Evolutionary conservation across 805 yeast genomes (phyloP).

Genomic region (Candida berthetii): DNA sequence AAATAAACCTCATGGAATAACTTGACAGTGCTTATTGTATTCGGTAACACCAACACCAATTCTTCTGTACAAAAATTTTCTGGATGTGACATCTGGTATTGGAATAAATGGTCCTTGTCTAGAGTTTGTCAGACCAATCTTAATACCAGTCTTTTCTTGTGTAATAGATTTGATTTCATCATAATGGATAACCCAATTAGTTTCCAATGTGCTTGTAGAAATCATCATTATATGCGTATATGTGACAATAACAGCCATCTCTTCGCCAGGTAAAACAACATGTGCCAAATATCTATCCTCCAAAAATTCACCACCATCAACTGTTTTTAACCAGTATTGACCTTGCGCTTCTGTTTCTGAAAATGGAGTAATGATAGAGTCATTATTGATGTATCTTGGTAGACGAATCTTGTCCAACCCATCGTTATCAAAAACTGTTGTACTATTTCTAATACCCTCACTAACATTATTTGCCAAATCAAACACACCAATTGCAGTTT

Average conservation of each 20-base stretch:
- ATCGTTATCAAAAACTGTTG: slow-evolving; percentile 81
- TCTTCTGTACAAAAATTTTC: slow-evolving; percentile 60
- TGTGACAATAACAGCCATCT: slow-evolving; percentile 70
- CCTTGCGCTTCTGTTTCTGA: slow-evolving; percentile 87
- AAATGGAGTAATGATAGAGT: slow-evolving; percentile 69
- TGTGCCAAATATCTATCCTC: slow-evolving; percentile 82
- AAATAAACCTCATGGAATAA: slow-evolving; percentile 20
- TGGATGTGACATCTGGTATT: slow-evolving; percentile 57
- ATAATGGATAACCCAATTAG: slow-evolving; percentile 69
- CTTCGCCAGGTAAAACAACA: slow-evolving; percentile 74
- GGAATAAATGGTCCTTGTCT: slow-evolving; percentile 74
- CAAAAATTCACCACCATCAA: slow-evolving; percentile 73
- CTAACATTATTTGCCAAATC: slow-evolving; percentile 90
- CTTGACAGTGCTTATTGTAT: slow-evolving; percentile 67
- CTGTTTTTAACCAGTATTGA: slow-evolving; percentile 81
- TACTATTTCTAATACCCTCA: slow-evolving; percentile 90
- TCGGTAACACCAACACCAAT: slow-evolving; percentile 79
- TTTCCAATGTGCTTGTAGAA: slow-evolving; percentile 49
- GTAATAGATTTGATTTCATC: slow-evolving; percentile 63
- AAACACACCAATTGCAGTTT: slow-evolving; percentile 91
- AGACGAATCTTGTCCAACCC: slow-evolving; percentile 74
- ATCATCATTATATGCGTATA: slow-evolving; percentile 64
- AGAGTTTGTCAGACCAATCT: slow-evolving; percentile 51
- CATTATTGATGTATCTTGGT: slow-evolving; percentile 70
- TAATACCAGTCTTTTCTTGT: slow-evolving; percentile 74